Conservation (phyloP, 106 monocot genomes). For the Dendrobium chrysotoxum region DNA sequence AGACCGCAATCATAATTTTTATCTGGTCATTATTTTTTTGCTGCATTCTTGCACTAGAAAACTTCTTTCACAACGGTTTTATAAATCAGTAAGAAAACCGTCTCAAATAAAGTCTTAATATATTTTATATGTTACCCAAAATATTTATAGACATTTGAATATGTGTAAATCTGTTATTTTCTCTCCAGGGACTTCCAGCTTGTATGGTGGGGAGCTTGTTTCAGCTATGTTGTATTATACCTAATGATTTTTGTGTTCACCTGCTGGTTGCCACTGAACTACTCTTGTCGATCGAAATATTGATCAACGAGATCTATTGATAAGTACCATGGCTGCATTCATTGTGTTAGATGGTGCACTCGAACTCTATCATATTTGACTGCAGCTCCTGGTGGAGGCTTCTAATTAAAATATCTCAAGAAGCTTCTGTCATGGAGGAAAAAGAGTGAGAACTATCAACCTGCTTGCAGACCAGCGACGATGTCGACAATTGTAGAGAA, state of each 20-base stretch:
- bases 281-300: conserved; percentile 2
- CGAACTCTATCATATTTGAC: neutral
- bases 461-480: neutral
- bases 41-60: no score
- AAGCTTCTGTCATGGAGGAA: conserved; percentile 5
- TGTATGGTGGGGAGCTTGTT: neutral
- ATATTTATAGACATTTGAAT: neutral
- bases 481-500: conserved; percentile 2
- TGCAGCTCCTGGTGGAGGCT: neutral
- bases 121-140: neutral
- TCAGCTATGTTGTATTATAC: conserved; percentile 1
- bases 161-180: neutral
- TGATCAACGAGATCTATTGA: neutral
- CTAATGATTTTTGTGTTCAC: conserved; percentile 1
- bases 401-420: no score
- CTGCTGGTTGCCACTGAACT: conserved; percentile 4
- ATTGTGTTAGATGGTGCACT: neutral
- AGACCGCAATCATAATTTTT: no score
- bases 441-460: neutral
- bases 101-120: no score
- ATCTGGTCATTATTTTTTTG: no score
- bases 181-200: neutral
- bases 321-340: conserved; percentile 1
- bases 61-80: no score
- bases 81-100: no score